Evolutionary conservation across 148 eudicot species (phyloP).

Genomic region (Gaultheria prostrata): DNA sequence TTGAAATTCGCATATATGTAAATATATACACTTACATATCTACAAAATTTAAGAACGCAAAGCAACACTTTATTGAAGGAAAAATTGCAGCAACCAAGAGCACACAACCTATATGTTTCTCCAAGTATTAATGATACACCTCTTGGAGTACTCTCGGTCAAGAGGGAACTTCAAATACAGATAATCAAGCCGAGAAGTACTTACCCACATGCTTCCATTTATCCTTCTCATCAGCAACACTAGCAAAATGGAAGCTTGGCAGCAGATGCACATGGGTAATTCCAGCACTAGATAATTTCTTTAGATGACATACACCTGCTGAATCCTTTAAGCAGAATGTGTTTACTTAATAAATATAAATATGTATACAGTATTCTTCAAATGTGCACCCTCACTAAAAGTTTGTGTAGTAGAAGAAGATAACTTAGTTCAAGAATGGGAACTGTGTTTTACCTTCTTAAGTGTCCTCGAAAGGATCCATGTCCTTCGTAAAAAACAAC

Average conservation of each 20-base stretch:
- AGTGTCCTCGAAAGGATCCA: background rate
- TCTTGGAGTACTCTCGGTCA: background rate
- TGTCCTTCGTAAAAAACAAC: background rate
- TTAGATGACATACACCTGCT: constrained; percentile 75
- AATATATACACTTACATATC: background rate
- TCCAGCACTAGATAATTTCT: constrained; percentile 82
- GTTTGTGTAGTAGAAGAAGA: background rate
- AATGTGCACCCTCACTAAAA: background rate
- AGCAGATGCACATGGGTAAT: constrained; percentile 90
- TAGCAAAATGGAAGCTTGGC: constrained; percentile 94
- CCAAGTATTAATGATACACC: background rate
- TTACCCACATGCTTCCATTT: constrained; percentile 85
- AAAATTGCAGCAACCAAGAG: background rate
- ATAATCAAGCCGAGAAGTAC: background rate
- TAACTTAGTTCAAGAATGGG: background rate
- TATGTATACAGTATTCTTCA: background rate
- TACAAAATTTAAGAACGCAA: background rate
- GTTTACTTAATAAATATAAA: background rate
- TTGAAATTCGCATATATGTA: background rate
- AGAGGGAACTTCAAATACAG: background rate
- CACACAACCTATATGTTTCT: background rate
- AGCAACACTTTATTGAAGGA: background rate
- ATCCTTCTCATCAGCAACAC: constrained; percentile 75
- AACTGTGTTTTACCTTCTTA: background rate
- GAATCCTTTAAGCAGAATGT: constrained; percentile 60